Conservation (phyloP, 2,329 filamentous ascomycete species). For the Ophiostoma quercus region DNA sequence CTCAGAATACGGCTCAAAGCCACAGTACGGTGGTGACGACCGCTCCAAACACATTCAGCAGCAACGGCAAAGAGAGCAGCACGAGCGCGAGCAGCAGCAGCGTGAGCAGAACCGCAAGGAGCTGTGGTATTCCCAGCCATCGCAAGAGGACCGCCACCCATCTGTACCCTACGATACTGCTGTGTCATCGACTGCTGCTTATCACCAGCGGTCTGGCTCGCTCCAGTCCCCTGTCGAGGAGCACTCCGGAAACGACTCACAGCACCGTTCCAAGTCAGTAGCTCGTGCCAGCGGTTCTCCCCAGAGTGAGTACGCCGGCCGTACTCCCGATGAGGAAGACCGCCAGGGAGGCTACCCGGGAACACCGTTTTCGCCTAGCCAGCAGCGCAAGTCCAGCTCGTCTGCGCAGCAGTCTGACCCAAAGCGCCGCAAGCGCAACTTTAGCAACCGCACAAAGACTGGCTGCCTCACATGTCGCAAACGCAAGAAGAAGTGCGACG, state of each 20-base stretch:
- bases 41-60: slow-evolving; percentile 20
- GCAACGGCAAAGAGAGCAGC: slow-evolving; percentile 23
- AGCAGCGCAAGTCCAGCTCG: slow-evolving; percentile 45
- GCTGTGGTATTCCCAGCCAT: slow-evolving; percentile 46
- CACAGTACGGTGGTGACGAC: slow-evolving; percentile 17
- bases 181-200: slow-evolving; percentile 30
- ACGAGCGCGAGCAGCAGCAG: slow-evolving; percentile 25
- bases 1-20: slow-evolving; percentile 6
- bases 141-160: slow-evolving; percentile 44
- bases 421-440: slow-evolving; percentile 71
- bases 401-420: slow-evolving; percentile 51
- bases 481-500: slow-evolving; percentile 97
- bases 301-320: slow-evolving; percentile 48
- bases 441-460: slow-evolving; percentile 93
- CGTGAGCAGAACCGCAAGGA: slow-evolving; percentile 39
- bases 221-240: slow-evolving; percentile 44
- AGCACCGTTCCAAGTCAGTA: slow-evolving; percentile 17
- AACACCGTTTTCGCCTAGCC: slow-evolving; percentile 41
- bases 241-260: slow-evolving; percentile 42
- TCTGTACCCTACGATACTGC: slow-evolving; percentile 47
- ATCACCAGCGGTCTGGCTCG: slow-evolving; percentile 40
- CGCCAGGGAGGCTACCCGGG: slow-evolving; percentile 36
- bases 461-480: slow-evolving; percentile 87
- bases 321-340: slow-evolving; percentile 53
- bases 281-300: slow-evolving; percentile 38